phyloP scores from a whole-genome alignment of 2,329 filamentous ascomycete species.

The Neofusicoccum parvum region DNA sequence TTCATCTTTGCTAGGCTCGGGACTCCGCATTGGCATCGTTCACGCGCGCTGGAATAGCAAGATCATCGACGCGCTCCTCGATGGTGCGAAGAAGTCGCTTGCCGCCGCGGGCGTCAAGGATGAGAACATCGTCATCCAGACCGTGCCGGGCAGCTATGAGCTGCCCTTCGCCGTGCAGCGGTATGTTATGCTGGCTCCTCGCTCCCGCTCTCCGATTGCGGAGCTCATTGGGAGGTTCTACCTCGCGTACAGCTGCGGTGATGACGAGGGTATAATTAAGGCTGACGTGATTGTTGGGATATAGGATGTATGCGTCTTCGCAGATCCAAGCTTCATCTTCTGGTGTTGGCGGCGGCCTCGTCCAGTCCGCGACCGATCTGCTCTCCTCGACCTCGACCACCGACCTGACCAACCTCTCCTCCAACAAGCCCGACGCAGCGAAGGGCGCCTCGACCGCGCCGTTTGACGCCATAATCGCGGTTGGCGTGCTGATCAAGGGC shows the following conservation, averaged over 20 bases:
- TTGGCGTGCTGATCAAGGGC: slow-evolving; percentile 96
- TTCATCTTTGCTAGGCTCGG: slow-evolving; percentile 52
- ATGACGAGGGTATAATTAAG: too few relatives aligned
- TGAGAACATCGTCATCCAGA: slow-evolving; percentile 85
- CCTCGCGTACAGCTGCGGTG: neutral
- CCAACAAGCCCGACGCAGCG: slow-evolving; percentile 26
- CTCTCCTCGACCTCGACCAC: slow-evolving; percentile 61
- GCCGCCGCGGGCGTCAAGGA: slow-evolving; percentile 78
- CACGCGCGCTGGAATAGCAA: slow-evolving; percentile 93
- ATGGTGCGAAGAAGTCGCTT: slow-evolving; percentile 78
- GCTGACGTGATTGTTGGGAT: neutral
- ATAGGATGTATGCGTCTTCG: slow-evolving; percentile 79
- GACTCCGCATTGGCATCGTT: slow-evolving; percentile 87
- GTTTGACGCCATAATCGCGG: slow-evolving; percentile 93
- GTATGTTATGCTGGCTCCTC: slow-evolving; percentile 49
- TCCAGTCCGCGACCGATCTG: slow-evolving; percentile 72
- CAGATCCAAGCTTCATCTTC: slow-evolving; percentile 76
- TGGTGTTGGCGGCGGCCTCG: slow-evolving; percentile 54
- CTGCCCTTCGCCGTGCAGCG: slow-evolving; percentile 87
- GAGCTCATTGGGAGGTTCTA: neutral
- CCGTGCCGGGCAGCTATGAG: slow-evolving; percentile 93
- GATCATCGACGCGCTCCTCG: slow-evolving; percentile 84
- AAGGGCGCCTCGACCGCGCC: slow-evolving; percentile 53
- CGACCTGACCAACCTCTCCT: slow-evolving; percentile 52
- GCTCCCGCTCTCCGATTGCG: neutral